These are phyloP conservation scores for Colletotrichum lini DNA, from an alignment of 2,329 filamentous ascomycete species.

Conservation along the genomic window DNA sequence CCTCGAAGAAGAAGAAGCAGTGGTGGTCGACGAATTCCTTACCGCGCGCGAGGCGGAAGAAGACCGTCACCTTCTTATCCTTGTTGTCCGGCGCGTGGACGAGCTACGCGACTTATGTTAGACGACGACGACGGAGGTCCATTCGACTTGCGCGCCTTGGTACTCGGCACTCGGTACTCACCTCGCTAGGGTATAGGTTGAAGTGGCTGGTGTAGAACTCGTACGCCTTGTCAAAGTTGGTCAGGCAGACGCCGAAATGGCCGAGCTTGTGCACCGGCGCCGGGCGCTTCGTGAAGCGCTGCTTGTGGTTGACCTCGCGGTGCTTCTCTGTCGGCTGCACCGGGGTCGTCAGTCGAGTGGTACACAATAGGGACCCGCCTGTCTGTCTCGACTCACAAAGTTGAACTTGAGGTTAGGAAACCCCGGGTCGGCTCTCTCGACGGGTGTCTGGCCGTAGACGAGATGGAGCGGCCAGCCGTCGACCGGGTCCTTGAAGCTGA, in stretches of 20 bases:
- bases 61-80: constrained; percentile 58
- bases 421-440: constrained; percentile 53
- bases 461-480: constrained; percentile 72
- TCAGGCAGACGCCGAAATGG: constrained; percentile 69
- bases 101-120: constrained; percentile 32
- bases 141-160: too few species aligned
- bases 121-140: neutral
- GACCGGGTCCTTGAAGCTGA: constrained; percentile 67
- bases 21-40: constrained; percentile 64
- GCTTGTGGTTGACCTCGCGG: constrained; percentile 60
- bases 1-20: constrained; percentile 66
- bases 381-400: constrained; percentile 52
- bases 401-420: constrained; percentile 61
- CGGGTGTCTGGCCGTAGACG: constrained; percentile 65
- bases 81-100: constrained; percentile 42
- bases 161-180: constrained; percentile 45
- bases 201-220: constrained; percentile 66
- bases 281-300: constrained; percentile 64
- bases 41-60: constrained; percentile 62
- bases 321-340: constrained; percentile 57
- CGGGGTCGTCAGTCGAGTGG: neutral
- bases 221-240: constrained; percentile 62
- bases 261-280: constrained; percentile 67
- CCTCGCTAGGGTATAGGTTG: constrained; percentile 67
- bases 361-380: neutral